phyloP scores from a whole-genome alignment of 164 flowering plant species.

The Nelumbo lutea region DNA sequence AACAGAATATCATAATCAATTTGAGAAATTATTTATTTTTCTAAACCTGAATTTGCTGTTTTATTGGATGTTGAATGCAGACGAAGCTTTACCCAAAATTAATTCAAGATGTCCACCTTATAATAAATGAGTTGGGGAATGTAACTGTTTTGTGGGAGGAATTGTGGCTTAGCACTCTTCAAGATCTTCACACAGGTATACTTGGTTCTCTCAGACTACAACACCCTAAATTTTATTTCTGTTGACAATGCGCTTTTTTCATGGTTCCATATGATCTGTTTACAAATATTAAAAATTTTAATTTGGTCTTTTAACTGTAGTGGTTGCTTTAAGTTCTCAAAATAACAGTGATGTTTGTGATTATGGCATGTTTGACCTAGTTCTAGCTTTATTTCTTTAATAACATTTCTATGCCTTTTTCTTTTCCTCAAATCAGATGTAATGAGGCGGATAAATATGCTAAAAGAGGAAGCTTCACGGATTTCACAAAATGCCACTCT shows the following conservation, averaged over 20 bases:
- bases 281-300: neutral
- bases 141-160: constrained; percentile 99
- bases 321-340: neutral
- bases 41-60: neutral
- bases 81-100: constrained; percentile 72
- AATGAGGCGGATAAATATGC: constrained; percentile 76
- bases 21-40: neutral
- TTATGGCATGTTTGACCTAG: constrained; percentile 2
- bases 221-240: too few species aligned
- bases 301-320: neutral
- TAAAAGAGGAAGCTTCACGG: constrained; percentile 91
- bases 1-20: too few species aligned
- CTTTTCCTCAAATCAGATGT: constrained; percentile 56
- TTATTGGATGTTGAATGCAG: constrained; percentile 43
- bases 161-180: constrained; percentile 95
- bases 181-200: constrained; percentile 90
- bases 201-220: neutral
- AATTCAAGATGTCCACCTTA: constrained; percentile 84
- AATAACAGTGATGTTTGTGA: neutral
- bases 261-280: neutral
- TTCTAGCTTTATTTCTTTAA: neutral
- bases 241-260: neutral
- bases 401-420: neutral
- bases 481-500: constrained; percentile 81
- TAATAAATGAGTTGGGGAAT: constrained; percentile 82